phyloP scores from a whole-genome alignment of 2,329 filamentous ascomycete species.

The Trichophyton simii region DNA sequence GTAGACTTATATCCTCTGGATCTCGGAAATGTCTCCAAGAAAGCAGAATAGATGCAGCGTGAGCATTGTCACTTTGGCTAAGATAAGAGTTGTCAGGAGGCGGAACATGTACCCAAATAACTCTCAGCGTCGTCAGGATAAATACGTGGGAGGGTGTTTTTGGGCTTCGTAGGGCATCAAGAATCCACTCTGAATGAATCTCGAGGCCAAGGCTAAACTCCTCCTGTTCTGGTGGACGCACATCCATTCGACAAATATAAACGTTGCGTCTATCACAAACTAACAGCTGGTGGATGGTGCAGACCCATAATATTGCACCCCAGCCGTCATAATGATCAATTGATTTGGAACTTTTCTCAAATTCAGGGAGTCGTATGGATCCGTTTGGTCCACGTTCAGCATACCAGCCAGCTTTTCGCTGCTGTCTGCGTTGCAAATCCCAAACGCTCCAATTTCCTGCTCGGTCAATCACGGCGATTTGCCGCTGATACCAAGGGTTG shows the following conservation, averaged over 20 bases:
- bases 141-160: conserved; percentile 34
- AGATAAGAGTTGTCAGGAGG: conserved; percentile 17
- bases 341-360: conserved; percentile 12
- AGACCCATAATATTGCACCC: conserved; percentile 32
- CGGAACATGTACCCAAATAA: conserved; percentile 36
- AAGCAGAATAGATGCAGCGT: conserved; percentile 29
- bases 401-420: conserved; percentile 20
- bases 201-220: conserved; percentile 26
- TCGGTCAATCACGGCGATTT: conserved; percentile 44
- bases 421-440: conserved; percentile 27
- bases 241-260: conserved; percentile 26
- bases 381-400: conserved; percentile 21
- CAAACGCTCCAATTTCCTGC: conserved; percentile 43
- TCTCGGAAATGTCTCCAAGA: conserved; percentile 45
- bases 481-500: conserved; percentile 47
- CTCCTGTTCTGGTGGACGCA: conserved; percentile 17
- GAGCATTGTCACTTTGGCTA: conserved; percentile 13
- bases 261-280: conserved; percentile 39
- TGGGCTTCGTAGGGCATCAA: conserved; percentile 39
- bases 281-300: conserved; percentile 32
- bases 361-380: conserved; percentile 14
- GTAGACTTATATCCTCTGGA: conserved; percentile 41
- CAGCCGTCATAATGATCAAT: conserved; percentile 30
- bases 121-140: conserved; percentile 41
- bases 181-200: conserved; percentile 39